Evolutionary conservation across 2,329 filamentous ascomycete species (phyloP), one percentile per base, ranked within the genome.

Genomic region (Didymosphaeria variabile): DNA sequence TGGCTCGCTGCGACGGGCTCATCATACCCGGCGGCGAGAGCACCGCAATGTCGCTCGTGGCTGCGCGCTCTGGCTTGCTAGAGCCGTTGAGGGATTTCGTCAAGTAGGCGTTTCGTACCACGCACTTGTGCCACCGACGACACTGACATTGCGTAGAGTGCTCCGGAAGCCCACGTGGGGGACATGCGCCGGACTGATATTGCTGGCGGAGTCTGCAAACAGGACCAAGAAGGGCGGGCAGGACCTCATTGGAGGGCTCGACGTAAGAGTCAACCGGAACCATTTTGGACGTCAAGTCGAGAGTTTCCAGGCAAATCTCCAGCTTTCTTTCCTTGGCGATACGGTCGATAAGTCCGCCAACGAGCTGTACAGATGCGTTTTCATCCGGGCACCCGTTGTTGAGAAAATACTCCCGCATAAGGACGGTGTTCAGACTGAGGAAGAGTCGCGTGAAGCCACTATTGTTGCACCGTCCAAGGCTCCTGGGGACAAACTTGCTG

Each of bases 1-100:
- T 99, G 34, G 81, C 85, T 5, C 78, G 76, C 68, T 98, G 94
- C 80, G 88, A 94, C 78, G 94, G 88, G 29, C 85, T 99, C 46
- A 88, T 99, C 73, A 88, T 99, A 50, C 95, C 95, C 3, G 95
- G 95, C 55, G 95, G 95, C 63, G 95, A 99, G 79, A 97, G 93
- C 80, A 98, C 95, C 1, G 90, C 94, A 3, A 96, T 99, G 68
- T 92, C 93, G 12, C 86, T 97, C 32, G 91, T 97, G 17, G 95
- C 95, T 3, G 88, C 88, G 23, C 87, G 94, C 65, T 93, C 91
- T 0, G 89, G 90, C 17, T 81, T 99, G 38, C 81, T 99, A 58
- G 92, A 96, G 69, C 93, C 93, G 3, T 80, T 99, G 63, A 84
- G 93, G 56, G 86, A 94, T 34, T 99, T 97, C 79, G 94, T 98